A percentile compares a stretch with the other conserved stretches of the same genome.
Evolutionary conservation across 2,329 filamentous ascomycete genomes (phyloP).

Genomic region (Pseudonectria buxi): DNA sequence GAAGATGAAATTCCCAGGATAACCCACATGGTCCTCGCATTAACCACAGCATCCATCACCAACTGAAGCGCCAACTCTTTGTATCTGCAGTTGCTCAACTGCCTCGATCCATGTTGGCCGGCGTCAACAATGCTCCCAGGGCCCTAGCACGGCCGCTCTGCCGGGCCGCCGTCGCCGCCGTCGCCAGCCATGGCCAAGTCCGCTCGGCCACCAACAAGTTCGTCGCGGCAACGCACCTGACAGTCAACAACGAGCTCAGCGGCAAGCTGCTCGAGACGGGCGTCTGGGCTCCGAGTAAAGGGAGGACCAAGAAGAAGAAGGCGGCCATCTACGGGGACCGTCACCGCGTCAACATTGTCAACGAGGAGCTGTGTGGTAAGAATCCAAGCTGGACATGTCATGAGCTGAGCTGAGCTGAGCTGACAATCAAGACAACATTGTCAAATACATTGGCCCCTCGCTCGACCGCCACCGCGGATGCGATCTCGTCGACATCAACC

Average conservation of each 20-base stretch:
- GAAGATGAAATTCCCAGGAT: neutral
- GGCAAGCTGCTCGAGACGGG: slow-evolving; percentile 19
- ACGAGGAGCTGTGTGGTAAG: slow-evolving; percentile 43
- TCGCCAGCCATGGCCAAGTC: neutral
- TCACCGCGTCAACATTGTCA: slow-evolving; percentile 46
- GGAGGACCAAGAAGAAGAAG: slow-evolving; percentile 7
- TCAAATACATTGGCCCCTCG: slow-evolving; percentile 62
- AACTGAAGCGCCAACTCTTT: too few relatives aligned
- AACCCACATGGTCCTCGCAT: too few relatives aligned
- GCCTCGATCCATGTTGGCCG: slow-evolving; percentile 13
- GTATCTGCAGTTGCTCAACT: neutral
- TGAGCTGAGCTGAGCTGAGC: neutral
- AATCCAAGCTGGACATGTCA: neutral
- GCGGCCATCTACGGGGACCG: slow-evolving; percentile 16
- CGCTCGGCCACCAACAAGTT: slow-evolving; percentile 3
- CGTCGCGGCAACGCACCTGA: slow-evolving; percentile 2
- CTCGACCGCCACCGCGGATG: slow-evolving; percentile 67
- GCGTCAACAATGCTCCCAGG: slow-evolving; percentile 9
- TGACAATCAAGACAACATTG: slow-evolving; percentile 51
- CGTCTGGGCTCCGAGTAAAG: slow-evolving; percentile 18
- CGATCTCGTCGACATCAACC: slow-evolving; percentile 82
- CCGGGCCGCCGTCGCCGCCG: neutral
- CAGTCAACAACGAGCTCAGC: slow-evolving; percentile 8
- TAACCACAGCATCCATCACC: neutral
- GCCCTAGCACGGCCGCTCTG: slow-evolving; percentile 8